Base-by-base conservation (phyloP, 2,329 filamentous ascomycete genomes). In the Aspergillus costaricaensis region DNA sequence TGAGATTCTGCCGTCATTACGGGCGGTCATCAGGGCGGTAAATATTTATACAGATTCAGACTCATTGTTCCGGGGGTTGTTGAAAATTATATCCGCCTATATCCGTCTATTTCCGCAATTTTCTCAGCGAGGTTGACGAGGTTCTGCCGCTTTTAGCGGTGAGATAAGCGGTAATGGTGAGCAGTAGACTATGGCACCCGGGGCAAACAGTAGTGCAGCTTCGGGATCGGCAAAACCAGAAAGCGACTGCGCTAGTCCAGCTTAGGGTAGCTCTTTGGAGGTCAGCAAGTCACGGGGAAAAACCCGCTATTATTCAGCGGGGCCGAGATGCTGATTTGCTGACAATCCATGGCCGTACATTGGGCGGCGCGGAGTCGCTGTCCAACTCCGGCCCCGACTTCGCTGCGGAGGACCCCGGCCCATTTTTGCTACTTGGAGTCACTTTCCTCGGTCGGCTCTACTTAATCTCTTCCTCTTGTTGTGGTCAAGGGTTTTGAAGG, bases 381-480 rank as follows among this genome's bases (percentile, higher is more conserved):
- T 38, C 53, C 53, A 55, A 55, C 53, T 55, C 53, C 53, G 53
- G 53, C 53, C 53, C 53, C 53, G 53, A 55, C 53, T 55, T 55
- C 53, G 53, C 53, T 55, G 53, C 53, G 53, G 53, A 55, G 39
- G 39, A 39, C 32, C 39, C 53, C 53, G 53, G 53, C 39, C 41
- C 53, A 47, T 47, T 55, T 55, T 43, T 55, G 39, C 53, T 27
- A 55, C 41, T 44, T 44, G 41, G 53, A 44, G 53, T 55, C 39
- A 55, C 53, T 55, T n/a, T 17, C 51, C 43, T 17, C 51, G 27
- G 25, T 36, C 21, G 39, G 14, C 12, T 55, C 53, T 21, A 41
- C 53, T 55, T 47, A 43, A 47, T 21, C 43, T 47, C 41, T 30
- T 55, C 39, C 25, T n/a, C n/a, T 36, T 55, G 38, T 36, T 19